phyloP scores from a whole-genome alignment of 108 stramenopile genomes.

The Bacterosira constricta region DNA sequence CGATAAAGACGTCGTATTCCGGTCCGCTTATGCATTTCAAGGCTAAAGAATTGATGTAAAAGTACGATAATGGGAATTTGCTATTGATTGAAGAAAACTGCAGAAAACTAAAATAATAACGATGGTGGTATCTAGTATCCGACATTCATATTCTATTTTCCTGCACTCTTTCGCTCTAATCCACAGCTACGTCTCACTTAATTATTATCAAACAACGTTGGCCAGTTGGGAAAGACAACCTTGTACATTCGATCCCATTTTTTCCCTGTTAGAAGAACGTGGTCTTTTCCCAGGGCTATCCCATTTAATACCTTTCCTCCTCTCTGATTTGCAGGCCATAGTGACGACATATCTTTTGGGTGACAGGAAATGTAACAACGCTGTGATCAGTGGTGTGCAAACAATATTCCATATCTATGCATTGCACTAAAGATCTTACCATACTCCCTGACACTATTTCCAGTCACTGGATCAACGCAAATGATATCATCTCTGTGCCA shows the following conservation, averaged over 20 bases:
- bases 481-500: slow-evolving; percentile 82
- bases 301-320: slow-evolving; percentile 86
- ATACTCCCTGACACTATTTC: slow-evolving; percentile 80
- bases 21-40: background rate
- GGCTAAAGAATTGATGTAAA: too few relatives aligned
- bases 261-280: slow-evolving; percentile 75
- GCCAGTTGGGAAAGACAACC: slow-evolving; percentile 47
- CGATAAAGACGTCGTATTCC: background rate
- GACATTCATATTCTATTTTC: background rate
- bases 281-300: slow-evolving; percentile 75
- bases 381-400: background rate
- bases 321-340: slow-evolving; percentile 64
- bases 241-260: slow-evolving; percentile 79
- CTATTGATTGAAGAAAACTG: too few relatives aligned
- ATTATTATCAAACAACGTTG: slow-evolving; percentile 18
- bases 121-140: too few relatives aligned
- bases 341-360: slow-evolving; percentile 57
- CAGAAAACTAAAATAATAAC: too few relatives aligned
- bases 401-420: background rate
- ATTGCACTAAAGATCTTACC: slow-evolving; percentile 45
- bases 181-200: background rate
- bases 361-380: background rate
- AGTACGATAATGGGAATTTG: too few relatives aligned
- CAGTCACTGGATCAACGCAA: slow-evolving; percentile 80
- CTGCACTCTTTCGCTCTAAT: background rate